phyloP scores from a whole-genome alignment of 768 basidiomycete genomes.

The Rhodotorula paludigena region DNA sequence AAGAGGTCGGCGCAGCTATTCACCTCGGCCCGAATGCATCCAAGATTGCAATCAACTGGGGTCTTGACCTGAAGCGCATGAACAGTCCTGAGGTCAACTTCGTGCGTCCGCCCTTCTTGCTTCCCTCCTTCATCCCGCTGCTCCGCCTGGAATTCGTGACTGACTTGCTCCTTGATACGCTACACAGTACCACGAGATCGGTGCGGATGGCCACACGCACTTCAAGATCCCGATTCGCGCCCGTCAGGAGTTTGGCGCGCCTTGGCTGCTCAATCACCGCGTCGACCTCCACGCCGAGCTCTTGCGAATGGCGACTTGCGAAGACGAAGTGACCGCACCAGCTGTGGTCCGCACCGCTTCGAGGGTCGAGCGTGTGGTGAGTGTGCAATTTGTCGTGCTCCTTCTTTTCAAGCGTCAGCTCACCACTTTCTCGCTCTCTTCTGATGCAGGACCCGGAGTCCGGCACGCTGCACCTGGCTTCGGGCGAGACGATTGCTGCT shows the following conservation, averaged over 20 bases:
- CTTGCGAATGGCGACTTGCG: conserved; percentile 7
- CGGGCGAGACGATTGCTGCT: conserved; percentile 20
- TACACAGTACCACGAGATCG: conserved; percentile 16
- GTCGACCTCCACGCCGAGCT: conserved; percentile 36
- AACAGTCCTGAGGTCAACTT: conserved; percentile 1
- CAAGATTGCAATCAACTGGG: conserved; percentile 21
- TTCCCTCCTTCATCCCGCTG: neutral
- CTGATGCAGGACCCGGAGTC: neutral
- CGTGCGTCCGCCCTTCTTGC: neutral
- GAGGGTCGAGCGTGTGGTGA: conserved; percentile 13
- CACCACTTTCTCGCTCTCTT: neutral
- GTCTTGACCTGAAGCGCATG: conserved; percentile 19
- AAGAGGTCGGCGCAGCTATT: conserved; percentile 22
- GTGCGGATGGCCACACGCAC: neutral
- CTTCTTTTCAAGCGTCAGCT: too few relatives aligned
- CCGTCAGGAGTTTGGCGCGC: conserved; percentile 14
- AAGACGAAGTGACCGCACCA: neutral
- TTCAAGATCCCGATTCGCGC: conserved; percentile 10
- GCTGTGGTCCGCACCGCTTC: conserved; percentile 19
- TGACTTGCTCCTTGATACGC: neutral
- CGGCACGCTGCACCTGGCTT: neutral
- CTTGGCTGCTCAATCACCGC: conserved; percentile 35
- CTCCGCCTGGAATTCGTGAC: neutral
- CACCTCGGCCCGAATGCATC: conserved; percentile 34
- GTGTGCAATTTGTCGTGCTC: neutral